These are phyloP conservation scores for Lagerstroemia speciosa DNA, from an alignment of 345 rosid genomes.

Conservation along the genomic window DNA sequence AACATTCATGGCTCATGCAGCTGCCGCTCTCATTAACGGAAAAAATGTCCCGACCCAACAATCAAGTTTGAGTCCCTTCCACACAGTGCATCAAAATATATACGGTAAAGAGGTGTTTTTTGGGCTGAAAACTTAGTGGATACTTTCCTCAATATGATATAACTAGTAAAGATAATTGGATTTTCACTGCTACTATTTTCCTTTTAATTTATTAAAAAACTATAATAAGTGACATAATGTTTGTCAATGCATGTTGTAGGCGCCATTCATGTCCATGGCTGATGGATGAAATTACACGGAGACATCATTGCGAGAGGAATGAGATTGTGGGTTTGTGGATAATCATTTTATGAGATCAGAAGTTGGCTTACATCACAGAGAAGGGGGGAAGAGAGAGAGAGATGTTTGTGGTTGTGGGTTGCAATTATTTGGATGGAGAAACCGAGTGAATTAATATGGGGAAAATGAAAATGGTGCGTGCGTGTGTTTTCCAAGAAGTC, in stretches of 20 bases:
- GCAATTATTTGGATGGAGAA: constrained; percentile 39
- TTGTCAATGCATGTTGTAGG: constrained; percentile 1
- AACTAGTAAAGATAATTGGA: too few relatives aligned
- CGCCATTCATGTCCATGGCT: neutral
- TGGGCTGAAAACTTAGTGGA: too few relatives aligned
- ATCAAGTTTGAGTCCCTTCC: too few relatives aligned
- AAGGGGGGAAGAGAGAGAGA: constrained; percentile 15
- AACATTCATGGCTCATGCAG: neutral
- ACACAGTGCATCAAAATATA: too few relatives aligned
- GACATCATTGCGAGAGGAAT: constrained; percentile 18
- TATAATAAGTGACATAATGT: too few relatives aligned
- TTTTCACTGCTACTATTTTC: too few relatives aligned
- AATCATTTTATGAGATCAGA: constrained; percentile 28
- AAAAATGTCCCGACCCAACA: too few relatives aligned
- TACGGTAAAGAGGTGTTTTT: too few relatives aligned
- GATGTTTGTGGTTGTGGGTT: constrained; percentile 32
- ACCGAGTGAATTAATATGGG: constrained; percentile 8
- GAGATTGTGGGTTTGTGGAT: constrained; percentile 31
- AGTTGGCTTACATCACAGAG: constrained; percentile 44
- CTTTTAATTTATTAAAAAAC: too few relatives aligned
- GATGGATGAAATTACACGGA: neutral
- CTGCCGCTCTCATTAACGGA: too few relatives aligned
- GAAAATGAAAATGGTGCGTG: neutral
- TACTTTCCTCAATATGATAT: too few relatives aligned
- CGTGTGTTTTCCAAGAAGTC: constrained; percentile 25